Evolutionary conservation across 805 yeast species (phyloP).

Genomic region (Yarrowia sp.): DNA sequence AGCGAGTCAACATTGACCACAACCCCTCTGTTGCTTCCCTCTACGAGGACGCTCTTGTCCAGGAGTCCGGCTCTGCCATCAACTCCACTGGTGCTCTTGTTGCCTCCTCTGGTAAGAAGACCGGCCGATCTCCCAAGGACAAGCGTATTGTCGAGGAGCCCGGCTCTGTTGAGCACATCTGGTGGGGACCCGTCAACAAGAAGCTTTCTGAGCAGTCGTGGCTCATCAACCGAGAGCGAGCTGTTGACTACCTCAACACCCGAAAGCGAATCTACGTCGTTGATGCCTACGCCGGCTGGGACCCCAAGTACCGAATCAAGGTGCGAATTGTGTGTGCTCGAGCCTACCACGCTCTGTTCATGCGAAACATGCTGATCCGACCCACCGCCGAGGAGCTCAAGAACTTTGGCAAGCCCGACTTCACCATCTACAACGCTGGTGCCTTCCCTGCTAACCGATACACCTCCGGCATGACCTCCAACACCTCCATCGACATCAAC

Average conservation of each 20-base stretch:
- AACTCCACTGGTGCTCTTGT: slow-evolving; percentile 91
- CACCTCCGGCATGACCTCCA: slow-evolving; percentile 96
- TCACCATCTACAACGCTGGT: slow-evolving; percentile 97
- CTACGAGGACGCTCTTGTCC: slow-evolving; percentile 85
- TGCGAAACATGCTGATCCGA: slow-evolving; percentile 96
- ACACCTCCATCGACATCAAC: slow-evolving; percentile 93
- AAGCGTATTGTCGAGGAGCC: slow-evolving; percentile 96
- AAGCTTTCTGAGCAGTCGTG: slow-evolving; percentile 92
- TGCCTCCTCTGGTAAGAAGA: slow-evolving; percentile 92
- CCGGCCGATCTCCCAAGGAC: slow-evolving; percentile 98
- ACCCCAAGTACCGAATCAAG: slow-evolving; percentile 93
- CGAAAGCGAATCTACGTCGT: slow-evolving; percentile 90
- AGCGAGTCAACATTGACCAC: slow-evolving; percentile 52
- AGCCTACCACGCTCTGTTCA: slow-evolving; percentile 96
- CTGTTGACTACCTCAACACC: slow-evolving; percentile 93
- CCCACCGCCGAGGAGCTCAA: slow-evolving; percentile 88
- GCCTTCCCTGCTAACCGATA: slow-evolving; percentile 96
- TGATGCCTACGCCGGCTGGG: slow-evolving; percentile 99
- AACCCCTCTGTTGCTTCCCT: slow-evolving; percentile 90
- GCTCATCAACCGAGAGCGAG: slow-evolving; percentile 94
- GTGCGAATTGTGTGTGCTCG: slow-evolving; percentile 96
- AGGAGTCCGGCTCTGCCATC: slow-evolving; percentile 87
- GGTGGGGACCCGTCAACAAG: slow-evolving; percentile 99
- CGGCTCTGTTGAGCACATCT: slow-evolving; percentile 74
- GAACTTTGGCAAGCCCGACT: slow-evolving; percentile 94